These are phyloP conservation scores for Geotrichum klebahnii DNA, from an alignment of 1,139 yeast species.

Conservation along the genomic window DNA sequence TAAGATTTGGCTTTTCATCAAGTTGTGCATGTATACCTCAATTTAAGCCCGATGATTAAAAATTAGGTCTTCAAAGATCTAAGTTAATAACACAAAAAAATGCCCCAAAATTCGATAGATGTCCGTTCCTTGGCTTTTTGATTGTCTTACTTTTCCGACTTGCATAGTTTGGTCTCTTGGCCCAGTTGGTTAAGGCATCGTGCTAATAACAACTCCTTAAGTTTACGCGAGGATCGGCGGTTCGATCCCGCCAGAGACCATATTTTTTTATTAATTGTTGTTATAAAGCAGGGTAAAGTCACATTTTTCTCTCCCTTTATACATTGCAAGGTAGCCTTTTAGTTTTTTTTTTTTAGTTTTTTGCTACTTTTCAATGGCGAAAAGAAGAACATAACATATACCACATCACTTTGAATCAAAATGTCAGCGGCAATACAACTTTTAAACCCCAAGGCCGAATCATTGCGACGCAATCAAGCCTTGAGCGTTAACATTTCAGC, in stretches of 20 bases:
- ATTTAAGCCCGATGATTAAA: no score
- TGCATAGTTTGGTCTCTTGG: background rate
- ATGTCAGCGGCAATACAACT: conserved; percentile 63
- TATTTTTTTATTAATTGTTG: background rate
- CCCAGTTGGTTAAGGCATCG: conserved; percentile 6
- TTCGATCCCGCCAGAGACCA: conserved; percentile 18
- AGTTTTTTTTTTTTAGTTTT: background rate
- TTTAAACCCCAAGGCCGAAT: conserved; percentile 94
- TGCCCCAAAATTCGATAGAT: no score
- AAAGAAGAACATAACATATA: no score
- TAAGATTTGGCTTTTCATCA: no score
- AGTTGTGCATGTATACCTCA: no score
- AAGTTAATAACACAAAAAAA: no score
- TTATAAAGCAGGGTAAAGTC: background rate
- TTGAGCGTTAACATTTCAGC: conserved; percentile 91
- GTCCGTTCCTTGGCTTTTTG: no score
- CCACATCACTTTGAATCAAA: background rate
- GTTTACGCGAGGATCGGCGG: background rate
- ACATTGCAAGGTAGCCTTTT: background rate
- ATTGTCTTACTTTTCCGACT: background rate
- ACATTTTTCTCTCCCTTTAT: background rate
- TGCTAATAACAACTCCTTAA: conserved; percentile 8
- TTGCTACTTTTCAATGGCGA: no score
- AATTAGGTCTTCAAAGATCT: no score
- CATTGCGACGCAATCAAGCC: conserved; percentile 89